Evolutionary conservation across 1,139 yeast genomes (phyloP).

Genomic region (Pichia norvegensis): DNA sequence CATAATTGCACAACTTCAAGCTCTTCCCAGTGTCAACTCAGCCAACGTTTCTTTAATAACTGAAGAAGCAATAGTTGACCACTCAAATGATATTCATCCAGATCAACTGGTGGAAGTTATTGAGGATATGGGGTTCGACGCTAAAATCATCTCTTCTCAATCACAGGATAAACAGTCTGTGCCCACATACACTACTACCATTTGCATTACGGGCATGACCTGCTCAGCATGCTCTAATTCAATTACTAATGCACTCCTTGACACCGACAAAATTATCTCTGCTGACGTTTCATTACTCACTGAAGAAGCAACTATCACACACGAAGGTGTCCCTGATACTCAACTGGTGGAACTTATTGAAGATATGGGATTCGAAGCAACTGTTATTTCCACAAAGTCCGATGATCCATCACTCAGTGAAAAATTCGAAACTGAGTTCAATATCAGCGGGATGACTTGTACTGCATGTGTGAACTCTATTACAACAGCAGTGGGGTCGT

Average conservation of each 20-base stretch:
- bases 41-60: conserved; percentile 65
- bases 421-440: conserved; percentile 29
- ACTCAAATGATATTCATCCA: conserved; percentile 29
- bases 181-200: conserved; percentile 6
- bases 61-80: conserved; percentile 55
- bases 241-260: conserved; percentile 47
- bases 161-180: background rate
- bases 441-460: conserved; percentile 71
- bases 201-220: conserved; percentile 61
- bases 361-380: conserved; percentile 62
- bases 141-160: conserved; percentile 3
- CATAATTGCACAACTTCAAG: conserved; percentile 46
- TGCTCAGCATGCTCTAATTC: conserved; percentile 75
- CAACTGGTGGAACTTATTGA: conserved; percentile 47
- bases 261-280: conserved; percentile 38
- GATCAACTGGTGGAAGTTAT: conserved; percentile 38
- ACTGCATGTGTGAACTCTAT: conserved; percentile 70
- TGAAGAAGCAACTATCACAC: conserved; percentile 57
- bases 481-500: conserved; percentile 41
- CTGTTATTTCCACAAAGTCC: conserved; percentile 8
- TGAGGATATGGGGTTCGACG: conserved; percentile 71
- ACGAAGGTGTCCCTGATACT: conserved; percentile 30
- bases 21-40: conserved; percentile 37
- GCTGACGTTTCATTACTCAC: conserved; percentile 67
- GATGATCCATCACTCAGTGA: background rate